Base-by-base conservation (phyloP, 2,329 filamentous ascomycete genomes). In the Alternaria triticina region DNA sequence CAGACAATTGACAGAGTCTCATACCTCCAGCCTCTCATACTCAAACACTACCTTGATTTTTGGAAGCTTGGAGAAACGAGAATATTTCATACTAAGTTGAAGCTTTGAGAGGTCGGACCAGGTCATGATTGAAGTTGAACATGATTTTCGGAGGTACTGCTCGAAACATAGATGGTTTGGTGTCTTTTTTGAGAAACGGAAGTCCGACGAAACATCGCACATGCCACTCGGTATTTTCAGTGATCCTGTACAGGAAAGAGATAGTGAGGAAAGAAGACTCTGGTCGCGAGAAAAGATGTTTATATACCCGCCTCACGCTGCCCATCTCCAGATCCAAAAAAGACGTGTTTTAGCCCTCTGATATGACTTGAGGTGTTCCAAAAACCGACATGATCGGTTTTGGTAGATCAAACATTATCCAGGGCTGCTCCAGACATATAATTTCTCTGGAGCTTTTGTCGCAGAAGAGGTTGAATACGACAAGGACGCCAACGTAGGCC, bases 351-450 rank as follows among this genome's bases (percentile, higher is more conserved):
- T 3, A n/a, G 2, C 15, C 33, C 33, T 9, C n/a, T n/a, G 15
- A 3, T 1, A 3, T 1, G 15, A 0, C 33, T 0, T 2, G 33
- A 36, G 15, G 4, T n/a, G 33, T 36, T 36, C 33, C 0, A n/a
- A n/a, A n/a, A n/a, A n/a, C n/a, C n/a, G n/a, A n/a, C n/a, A n/a
- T n/a, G n/a, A n/a, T n/a, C n/a, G n/a, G n/a, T n/a, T n/a, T n/a
- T n/a, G n/a, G n/a, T n/a, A n/a, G n/a, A n/a, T n/a, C n/a, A n/a
- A n/a, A n/a, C n/a, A n/a, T n/a, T n/a, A n/a, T n/a, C n/a, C n/a
- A n/a, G n/a, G n/a, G n/a, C n/a, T n/a, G n/a, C n/a, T n/a, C n/a
- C n/a, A n/a, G n/a, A n/a, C n/a, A n/a, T n/a, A n/a, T n/a, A n/a
- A n/a, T n/a, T n/a, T n/a, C n/a, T n/a, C n/a, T n/a, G n/a, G n/a